Base-by-base conservation (phyloP, 2,329 filamentous ascomycete species). In the Beauveria bassiana region DNA sequence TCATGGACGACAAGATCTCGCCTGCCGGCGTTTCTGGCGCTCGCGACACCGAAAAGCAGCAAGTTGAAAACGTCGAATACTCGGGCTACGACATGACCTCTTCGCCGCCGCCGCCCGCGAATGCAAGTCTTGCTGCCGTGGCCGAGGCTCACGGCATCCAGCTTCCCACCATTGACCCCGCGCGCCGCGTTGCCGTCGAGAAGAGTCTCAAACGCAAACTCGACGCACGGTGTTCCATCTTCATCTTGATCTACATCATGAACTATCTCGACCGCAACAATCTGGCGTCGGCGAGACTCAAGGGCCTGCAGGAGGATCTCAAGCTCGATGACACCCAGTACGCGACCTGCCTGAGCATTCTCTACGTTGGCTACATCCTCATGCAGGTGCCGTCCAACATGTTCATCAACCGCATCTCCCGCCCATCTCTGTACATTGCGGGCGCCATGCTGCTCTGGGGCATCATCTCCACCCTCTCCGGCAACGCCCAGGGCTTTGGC, bases 221-320 rank as follows among this genome's bases (percentile, higher is more conserved):
- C 60, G 89, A 92, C 69, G 67, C 80, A 22, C 81, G 88, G 63
- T 91, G 71, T 76, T 86, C 71, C 77, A 82, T 89, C 66, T 82
- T 91, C 62, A 83, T 91, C 53, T 71, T 91, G 65, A 89, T 91
- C 76, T 91, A 91, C 69, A 89, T 91, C 70, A 79, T 77, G 72
- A 91, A 91, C 74, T 91, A 90, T 71, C 77, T 86, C 34, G 85
- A 88, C 67, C 77, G 85, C 42, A 87, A 87, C 70, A 87, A 89
- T 71, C 88, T 89, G 64, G 86, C 86, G 2, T 81, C 86, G 1
- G 87, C 87, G 1, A 80, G 83, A 24, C 77, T 90, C 58, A 83
- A 85, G 68, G 86, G 86, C 6, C 75, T 90, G 22, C 82, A 88
- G 61, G 76, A 77, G 9, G 87, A 89, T 57, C 73, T 89, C 24